A percentile compares a stretch with the other conserved stretches of the same genome.
Evolutionary conservation across 352 stramenopile species (phyloP).

Genomic region (Globisporangium radiosum): DNA sequence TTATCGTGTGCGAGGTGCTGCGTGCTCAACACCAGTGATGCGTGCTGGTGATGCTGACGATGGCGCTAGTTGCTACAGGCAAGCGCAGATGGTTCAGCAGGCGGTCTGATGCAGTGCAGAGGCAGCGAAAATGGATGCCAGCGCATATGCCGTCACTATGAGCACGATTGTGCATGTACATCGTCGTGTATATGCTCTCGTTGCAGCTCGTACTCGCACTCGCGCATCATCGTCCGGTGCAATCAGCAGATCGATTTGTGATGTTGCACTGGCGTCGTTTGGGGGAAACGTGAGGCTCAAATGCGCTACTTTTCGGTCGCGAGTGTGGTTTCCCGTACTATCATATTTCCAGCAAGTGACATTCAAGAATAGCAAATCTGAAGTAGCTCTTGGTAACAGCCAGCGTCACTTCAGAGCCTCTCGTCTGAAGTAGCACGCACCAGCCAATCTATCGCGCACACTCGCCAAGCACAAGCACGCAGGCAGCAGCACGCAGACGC

Average conservation of each 20-base stretch:
- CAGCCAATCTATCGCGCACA: constrained; percentile 2
- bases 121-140: no score
- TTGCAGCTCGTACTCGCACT: constrained; percentile 1
- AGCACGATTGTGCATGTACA: neutral
- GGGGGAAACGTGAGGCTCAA: no score
- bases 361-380: neutral
- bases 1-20: no score
- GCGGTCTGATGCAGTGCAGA: neutral
- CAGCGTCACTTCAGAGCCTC: neutral
- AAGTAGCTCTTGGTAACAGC: neutral
- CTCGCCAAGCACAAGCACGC: constrained; percentile 15
- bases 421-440: constrained; percentile 5
- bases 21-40: neutral
- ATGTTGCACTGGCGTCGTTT: no score
- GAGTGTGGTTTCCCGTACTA: no score
- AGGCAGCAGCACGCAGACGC: neutral
- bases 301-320: no score
- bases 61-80: neutral
- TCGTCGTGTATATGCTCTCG: neutral
- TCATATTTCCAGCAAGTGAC: no score
- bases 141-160: no score
- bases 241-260: no score
- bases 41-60: neutral
- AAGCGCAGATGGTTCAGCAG: neutral
- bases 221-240: neutral